Base-by-base conservation (phyloP, 2,329 filamentous ascomycete species). In the Fusarium neocosmosporiellum region DNA sequence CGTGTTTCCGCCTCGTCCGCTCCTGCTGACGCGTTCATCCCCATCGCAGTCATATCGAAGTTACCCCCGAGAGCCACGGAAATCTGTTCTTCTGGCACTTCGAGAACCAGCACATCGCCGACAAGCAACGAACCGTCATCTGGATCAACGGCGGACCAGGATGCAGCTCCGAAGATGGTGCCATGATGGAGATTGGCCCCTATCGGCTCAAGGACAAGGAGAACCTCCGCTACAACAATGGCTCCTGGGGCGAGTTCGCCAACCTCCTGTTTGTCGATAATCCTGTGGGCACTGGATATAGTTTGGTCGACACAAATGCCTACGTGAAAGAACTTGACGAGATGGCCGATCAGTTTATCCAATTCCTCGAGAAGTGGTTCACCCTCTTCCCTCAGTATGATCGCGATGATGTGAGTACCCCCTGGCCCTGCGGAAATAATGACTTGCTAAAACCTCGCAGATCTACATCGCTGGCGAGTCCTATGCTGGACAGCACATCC, bases 81-180 rank as follows among this genome's bases (percentile, higher is more conserved):
- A 97, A 98, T 82, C 85, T 99, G 20, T 99, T 98, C 87, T 99
- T 99, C 87, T 99, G 96, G 96, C 94, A 98, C 79, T 98, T 94
- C 81, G 91, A 98, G 81, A 98, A 98, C 81, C 90, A 94, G 75
- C 96, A 99, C 82, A 98, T 99, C 75, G 96, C 95, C 65, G 94
- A 98, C 80, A 90, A 89, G 77, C 94, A 96, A 81, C 90, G 96
- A 66, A 98, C 95, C 4, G 93, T 99, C 13, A 91, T 99, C 78
- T 99, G 97, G 96, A 85, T 99, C 66, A 99, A 99, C 80, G 97
- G 96, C 62, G 97, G 96, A 0, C 96, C 96, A 2, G 96, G 97
- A 31, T 99, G 96, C 83, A 98, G 95, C 82, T 98, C 96, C 31
- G 95, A 98, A 88, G 97, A 99, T 81, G 96, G 96, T 75, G 95